Base-by-base conservation (phyloP, 2,329 filamentous ascomycete genomes). In the Drechslerella stenobrocha region DNA sequence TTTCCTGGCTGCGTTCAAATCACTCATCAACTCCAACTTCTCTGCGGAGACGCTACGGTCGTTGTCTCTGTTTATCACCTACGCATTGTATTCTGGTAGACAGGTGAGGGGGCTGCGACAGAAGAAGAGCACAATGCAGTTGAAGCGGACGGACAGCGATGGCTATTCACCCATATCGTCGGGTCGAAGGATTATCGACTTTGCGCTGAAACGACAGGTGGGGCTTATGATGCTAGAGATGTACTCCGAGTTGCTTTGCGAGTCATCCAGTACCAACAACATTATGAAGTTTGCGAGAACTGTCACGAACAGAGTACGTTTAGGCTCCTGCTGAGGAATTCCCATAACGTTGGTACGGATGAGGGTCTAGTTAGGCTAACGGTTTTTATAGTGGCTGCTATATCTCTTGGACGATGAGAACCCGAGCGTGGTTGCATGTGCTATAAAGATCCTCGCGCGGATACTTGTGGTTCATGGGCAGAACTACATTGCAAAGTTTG, bases 261-360 rank as follows among this genome's bases (percentile, higher is more conserved):
- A 89, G 69, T 82, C 82, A 26, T 72, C 73, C 20, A 89, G 86
- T 70, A 78, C 82, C 7, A 79, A 79, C 11, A 85, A 87, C 69
- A 87, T 96, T 58, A 84, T 86, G 74, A 93, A 90, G 73, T 97
- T 98, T 79, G 89, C 90, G 3, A 88, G 87, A 74, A 95, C 92
- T 1, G 92, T 98, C 6, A 96, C 92, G 20, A 96, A 95, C 72
- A 96, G 96, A 82, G 88, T 90, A 79, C 74, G 80, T 76, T 69
- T 52, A 53, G 61, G 23, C 9, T 8, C n/a, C 24, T 58, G 46
- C 57, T 20, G 46, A 6, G 32, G 40, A 11, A 48, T 47, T 20
- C 28, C 24, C 24, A 24, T 5, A 61, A 32, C 18, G 6, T 34
- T 50, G 44, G 32, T 30, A 45, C 26, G 55, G 20, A 40, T 23